Conservation (phyloP, 2,329 filamentous ascomycete genomes). For the Davidsoniella virescens region DNA sequence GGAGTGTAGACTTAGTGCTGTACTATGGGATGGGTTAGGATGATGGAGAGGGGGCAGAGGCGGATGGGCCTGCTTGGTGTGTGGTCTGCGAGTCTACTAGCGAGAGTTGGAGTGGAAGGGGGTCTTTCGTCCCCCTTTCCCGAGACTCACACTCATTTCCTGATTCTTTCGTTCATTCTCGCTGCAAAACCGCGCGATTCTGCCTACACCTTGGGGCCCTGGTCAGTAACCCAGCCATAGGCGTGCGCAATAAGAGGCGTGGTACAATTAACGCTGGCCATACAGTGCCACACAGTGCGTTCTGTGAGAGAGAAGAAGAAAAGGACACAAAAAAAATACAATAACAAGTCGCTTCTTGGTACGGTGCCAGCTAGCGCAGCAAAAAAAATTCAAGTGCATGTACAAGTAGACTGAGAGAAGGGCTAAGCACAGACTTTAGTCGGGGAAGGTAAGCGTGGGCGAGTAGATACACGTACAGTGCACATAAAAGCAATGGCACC, state of each 20-base stretch:
- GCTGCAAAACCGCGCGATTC: no score
- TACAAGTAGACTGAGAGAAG: not conserved
- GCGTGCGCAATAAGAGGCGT: no score
- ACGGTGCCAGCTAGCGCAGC: no score
- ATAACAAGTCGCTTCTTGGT: no score
- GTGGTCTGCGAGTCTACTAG: not conserved
- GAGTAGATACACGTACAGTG: slow-evolving; percentile 11
- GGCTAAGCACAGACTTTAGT: slow-evolving; percentile 1
- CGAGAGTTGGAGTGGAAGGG: slow-evolving; percentile 4
- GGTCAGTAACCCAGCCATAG: no score
- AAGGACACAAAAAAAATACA: not conserved
- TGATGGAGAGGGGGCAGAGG: no score
- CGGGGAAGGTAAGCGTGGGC: not conserved
- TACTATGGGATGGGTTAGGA: no score
- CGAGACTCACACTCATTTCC: slow-evolving; percentile 8
- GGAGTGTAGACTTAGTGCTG: no score
- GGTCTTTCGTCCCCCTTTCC: slow-evolving; percentile 10
- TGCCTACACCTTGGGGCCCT: no score
- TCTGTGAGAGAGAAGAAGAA: not conserved
- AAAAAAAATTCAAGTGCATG: not conserved
- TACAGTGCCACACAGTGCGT: not conserved
- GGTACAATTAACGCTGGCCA: no score
- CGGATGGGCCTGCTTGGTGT: not conserved
- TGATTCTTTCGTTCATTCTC: slow-evolving; percentile 5
- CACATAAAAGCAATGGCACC: no score